Base-by-base conservation (phyloP, 805 yeast genomes). In the Saturnispora diversa region DNA sequence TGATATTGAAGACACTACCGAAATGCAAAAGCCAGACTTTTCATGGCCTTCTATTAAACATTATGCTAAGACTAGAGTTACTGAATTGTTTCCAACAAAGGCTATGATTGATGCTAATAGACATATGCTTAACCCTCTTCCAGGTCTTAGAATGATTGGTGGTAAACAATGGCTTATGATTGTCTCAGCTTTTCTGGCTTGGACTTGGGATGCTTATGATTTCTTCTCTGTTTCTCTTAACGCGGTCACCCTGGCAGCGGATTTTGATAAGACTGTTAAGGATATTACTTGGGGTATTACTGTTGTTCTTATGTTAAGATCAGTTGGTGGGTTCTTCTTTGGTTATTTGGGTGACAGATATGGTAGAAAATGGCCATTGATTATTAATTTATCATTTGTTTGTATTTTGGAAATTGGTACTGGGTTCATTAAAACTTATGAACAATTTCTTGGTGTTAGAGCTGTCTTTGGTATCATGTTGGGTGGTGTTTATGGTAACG, bases 201-300 rank as follows among this genome's bases (percentile, higher is more conserved):
- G 84, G 84, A 65, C 80, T 3, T 72, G 77, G 72, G 84, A 76
- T 59, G 77, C 83, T 3, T 68, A 76, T 52, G 84, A 77, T 57
- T 77, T 72, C 53, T 77, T 78, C 49, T 64, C 74, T 9, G 75
- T 74, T 11, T 71, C 79, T 6, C 57, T 76, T 27, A 74, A 74
- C 50, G 74, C 70, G 6, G 28, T 69, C 0, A 57, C 51, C 11
- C 61, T 77, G 43, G 80, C 83, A 12, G 38, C 52, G 6, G 63
- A 63, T 40, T 65, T 77, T 29, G 65, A 62, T 28, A 63, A 55
- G 16, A 44, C 66, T 13, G 74, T 72, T 33, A 74, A 65, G 44
- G 72, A 70, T 41, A 64, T 77, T 39, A 72, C 81, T 4, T 77
- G 80, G 84, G 79, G 79, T 42, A 74, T 78, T 50, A 77, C 84